Base-by-base conservation (phyloP, 768 basidiomycete species). In the Postia placenta region DNA sequence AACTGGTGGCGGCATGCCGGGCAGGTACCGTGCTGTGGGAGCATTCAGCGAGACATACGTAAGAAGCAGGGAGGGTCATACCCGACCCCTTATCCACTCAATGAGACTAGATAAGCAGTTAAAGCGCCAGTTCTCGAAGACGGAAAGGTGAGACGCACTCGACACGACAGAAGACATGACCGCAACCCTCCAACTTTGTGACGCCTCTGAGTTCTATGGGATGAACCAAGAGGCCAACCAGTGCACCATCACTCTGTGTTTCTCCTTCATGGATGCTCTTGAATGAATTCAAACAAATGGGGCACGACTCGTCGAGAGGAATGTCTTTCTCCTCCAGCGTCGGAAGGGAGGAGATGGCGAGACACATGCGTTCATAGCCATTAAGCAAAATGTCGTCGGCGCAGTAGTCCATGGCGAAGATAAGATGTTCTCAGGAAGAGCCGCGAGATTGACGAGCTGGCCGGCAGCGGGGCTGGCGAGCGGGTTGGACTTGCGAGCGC, bases 1-100 rank as follows among this genome's bases (percentile, higher is more conserved):
- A 86, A 85, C 5, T 67, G 62, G 50, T 78, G 67, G 25, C 85
- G 69, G 60, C 85, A 87, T 3, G 82, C 76, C 14, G 85, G 85
- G 55, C 85, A 87, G 55, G 70, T 85, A 12, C 84, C 84, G 56
- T 85, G 84, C 82, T 85, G 51, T 3, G 60, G 17, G 27, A 33
- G 9, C 30, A 7, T 7, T 33, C 9, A 33, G 30, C 30, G 30
- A 33, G 9, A 33, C 9, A 22, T 19, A 48, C 9, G 30, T n/a
- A 40, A 37, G 20, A 20, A 12, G 53, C 37, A 45, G 15, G 15
- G 30, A 33, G 46, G 23, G 2, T 58, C 74, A 49, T 58, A 83
- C 84, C 51, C 73, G 58, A 46, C 73, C 75, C 47, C 67, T 67
- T 52, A 87, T 82, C 85, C 85, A 87, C 59, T 83, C 76, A n/a